Percentiles rank a stretch among this genome's conserved stretches.
These are phyloP conservation scores for Nothophoma quercina DNA, from an alignment of 2,329 filamentous ascomycete genomes.

Conservation along the genomic window DNA sequence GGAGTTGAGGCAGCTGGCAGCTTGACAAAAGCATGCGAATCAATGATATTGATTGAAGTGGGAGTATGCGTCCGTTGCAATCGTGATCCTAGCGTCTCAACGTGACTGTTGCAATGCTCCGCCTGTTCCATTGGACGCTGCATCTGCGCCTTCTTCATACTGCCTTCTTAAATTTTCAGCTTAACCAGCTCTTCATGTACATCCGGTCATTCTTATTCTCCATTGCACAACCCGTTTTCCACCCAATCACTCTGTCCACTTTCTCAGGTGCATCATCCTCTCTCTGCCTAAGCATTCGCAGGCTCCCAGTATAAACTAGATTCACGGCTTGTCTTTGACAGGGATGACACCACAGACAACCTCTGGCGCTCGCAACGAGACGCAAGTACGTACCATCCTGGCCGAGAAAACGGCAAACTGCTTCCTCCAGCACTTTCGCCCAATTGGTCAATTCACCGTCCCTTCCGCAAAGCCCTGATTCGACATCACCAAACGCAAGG, in stretches of 20 bases:
- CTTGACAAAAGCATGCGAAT: conserved; percentile 14
- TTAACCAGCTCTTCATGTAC: too few species aligned
- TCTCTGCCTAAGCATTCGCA: not conserved
- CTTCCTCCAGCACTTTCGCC: not conserved
- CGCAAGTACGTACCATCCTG: conserved; percentile 22
- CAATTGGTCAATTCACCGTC: not conserved
- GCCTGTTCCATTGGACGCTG: too few species aligned
- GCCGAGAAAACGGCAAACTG: conserved; percentile 14
- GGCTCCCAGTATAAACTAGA: not conserved
- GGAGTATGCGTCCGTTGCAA: not conserved
- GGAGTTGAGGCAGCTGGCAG: conserved; percentile 10
- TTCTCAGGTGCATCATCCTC: not conserved
- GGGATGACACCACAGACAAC: not conserved
- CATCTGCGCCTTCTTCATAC: too few species aligned
- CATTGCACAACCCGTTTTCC: not conserved
- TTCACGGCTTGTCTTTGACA: not conserved
- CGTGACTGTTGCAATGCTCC: too few species aligned
- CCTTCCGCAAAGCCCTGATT: not conserved
- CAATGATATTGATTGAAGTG: conserved; percentile 4
- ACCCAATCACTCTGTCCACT: not conserved
- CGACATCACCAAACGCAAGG: not conserved
- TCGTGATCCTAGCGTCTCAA: not conserved
- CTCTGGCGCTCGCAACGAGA: conserved; percentile 4
- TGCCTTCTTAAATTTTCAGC: too few species aligned
- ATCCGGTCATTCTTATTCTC: not conserved